Conservation (phyloP, 2,329 filamentous ascomycete species). For the Achaetomium macrosporum region DNA sequence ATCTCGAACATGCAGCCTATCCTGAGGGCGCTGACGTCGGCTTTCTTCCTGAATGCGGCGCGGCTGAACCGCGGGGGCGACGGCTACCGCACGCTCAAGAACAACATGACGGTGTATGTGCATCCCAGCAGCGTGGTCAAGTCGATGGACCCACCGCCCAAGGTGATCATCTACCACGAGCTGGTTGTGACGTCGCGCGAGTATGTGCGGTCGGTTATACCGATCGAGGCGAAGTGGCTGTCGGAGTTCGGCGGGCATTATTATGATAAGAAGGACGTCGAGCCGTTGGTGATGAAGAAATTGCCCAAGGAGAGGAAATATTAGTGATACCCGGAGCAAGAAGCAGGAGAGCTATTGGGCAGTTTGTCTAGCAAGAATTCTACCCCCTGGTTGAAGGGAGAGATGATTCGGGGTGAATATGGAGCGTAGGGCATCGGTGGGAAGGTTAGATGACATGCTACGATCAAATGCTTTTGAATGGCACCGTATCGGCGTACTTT, state of each 20-base stretch:
- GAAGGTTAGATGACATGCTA: no score
- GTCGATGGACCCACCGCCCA: constrained; percentile 66
- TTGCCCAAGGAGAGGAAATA: constrained; percentile 30
- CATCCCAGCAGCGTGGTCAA: constrained; percentile 82
- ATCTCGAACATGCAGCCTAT: constrained; percentile 69
- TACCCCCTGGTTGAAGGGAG: no score
- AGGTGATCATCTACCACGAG: constrained; percentile 85
- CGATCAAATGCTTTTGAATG: no score
- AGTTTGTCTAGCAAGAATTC: no score
- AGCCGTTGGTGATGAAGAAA: constrained; percentile 75
- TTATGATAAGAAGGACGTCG: constrained; percentile 86
- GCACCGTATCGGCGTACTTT: no score
- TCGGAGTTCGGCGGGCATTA: constrained; percentile 89
- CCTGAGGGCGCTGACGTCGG: constrained; percentile 80
- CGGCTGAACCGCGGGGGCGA: constrained; percentile 77
- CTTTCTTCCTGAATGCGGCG: constrained; percentile 92
- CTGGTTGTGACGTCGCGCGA: constrained; percentile 79
- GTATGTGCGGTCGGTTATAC: constrained; percentile 85
- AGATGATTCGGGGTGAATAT: no score
- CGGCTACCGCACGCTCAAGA: constrained; percentile 87
- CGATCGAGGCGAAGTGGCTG: constrained; percentile 78
- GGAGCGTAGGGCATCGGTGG: no score
- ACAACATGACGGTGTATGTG: constrained; percentile 80
- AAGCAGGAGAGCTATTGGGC: background rate
- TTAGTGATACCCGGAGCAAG: constrained; percentile 1